These are phyloP conservation scores for Mycena olivaceomarginata DNA, from an alignment of 768 basidiomycete species.

Conservation along the genomic window DNA sequence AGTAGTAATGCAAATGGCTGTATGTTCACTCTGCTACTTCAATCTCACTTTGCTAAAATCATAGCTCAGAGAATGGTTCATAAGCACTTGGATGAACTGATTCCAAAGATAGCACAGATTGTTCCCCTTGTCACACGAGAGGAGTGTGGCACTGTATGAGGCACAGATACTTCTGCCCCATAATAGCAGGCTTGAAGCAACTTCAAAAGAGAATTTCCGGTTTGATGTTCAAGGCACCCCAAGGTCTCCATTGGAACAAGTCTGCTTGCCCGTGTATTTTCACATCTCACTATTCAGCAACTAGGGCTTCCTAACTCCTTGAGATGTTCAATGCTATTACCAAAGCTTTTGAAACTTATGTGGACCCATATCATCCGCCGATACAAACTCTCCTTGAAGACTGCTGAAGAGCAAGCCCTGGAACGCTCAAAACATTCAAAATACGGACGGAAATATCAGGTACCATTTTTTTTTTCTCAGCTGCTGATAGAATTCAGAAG, in stretches of 20 bases:
- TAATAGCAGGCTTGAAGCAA: slow-evolving; percentile 8
- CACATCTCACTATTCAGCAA: slow-evolving; percentile 8
- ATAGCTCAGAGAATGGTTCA: slow-evolving; percentile 9
- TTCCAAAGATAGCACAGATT: slow-evolving; percentile 8
- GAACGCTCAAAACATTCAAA: neutral
- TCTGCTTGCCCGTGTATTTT: slow-evolving; percentile 29
- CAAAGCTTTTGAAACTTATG: slow-evolving; percentile 10
- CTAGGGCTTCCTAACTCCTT: neutral
- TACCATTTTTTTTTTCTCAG: neutral
- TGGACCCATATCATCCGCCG: slow-evolving; percentile 10
- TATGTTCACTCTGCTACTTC: neutral
- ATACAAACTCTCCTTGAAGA: slow-evolving; percentile 7
- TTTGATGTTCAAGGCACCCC: slow-evolving; percentile 25
- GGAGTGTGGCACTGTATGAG: neutral
- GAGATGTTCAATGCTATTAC: slow-evolving; percentile 7
- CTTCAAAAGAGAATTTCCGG: slow-evolving; percentile 6
- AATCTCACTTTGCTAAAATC: too few relatives aligned
- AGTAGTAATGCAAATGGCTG: neutral
- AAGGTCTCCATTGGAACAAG: slow-evolving; percentile 26
- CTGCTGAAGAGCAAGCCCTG: neutral
- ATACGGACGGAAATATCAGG: slow-evolving; percentile 23
- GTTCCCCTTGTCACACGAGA: neutral
- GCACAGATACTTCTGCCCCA: neutral
- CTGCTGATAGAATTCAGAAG: neutral
- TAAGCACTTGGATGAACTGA: neutral